Evolutionary conservation across 257 asterid genomes (phyloP).

Genomic region (Plantago major): DNA sequence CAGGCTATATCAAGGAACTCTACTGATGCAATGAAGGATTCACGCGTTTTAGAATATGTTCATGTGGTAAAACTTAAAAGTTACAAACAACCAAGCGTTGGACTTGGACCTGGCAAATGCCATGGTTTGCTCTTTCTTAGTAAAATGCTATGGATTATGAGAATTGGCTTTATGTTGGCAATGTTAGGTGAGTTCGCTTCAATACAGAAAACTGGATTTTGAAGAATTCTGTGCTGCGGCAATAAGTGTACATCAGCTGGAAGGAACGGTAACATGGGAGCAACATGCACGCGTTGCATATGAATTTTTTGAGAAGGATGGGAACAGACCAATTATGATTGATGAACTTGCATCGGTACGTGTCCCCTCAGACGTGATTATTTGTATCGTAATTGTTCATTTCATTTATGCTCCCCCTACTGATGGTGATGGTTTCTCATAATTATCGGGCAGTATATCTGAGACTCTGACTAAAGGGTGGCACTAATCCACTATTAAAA

Average conservation of each 20-base stretch:
- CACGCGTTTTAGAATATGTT: slow-evolving; percentile 77
- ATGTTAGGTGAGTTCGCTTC: slow-evolving; percentile 80
- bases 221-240: slow-evolving; percentile 94
- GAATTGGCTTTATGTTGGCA: background rate
- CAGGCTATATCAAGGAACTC: slow-evolving; percentile 67
- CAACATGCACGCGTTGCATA: slow-evolving; percentile 87
- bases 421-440: no score
- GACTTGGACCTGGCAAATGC: background rate
- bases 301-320: slow-evolving; percentile 85
- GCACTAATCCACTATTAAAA: no score
- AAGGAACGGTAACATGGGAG: slow-evolving; percentile 84
- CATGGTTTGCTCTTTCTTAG: background rate
- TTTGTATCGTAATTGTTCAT: background rate
- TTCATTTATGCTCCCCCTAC: background rate
- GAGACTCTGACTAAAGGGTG: no score
- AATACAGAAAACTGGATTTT: slow-evolving; percentile 75
- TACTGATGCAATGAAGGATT: slow-evolving; percentile 92
- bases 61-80: slow-evolving; percentile 46
- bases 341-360: slow-evolving; percentile 95
- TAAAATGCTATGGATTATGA: background rate
- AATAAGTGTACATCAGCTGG: slow-evolving; percentile 81
- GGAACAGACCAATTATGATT: slow-evolving; percentile 88
- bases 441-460: no score
- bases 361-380: slow-evolving; percentile 17
- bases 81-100: background rate